phyloP scores from a whole-genome alignment of 129 eudicot species.

The Glebionis coronaria region DNA sequence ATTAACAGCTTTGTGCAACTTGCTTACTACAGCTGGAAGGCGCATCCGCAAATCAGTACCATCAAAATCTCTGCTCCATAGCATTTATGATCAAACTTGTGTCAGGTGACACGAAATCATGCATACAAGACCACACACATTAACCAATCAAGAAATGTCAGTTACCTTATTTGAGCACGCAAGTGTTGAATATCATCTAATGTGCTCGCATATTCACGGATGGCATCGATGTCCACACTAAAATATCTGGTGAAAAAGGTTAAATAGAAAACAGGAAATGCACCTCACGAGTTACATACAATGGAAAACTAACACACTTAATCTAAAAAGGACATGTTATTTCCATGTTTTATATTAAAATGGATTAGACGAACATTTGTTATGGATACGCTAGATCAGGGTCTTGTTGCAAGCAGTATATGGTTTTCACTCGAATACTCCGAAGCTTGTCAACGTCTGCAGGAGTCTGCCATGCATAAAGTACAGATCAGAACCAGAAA shows the following conservation, averaged over 20 bases:
- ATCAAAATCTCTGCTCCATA: constrained; percentile 83
- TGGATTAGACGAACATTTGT: neutral
- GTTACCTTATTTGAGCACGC: constrained; percentile 94
- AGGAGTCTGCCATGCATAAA: constrained; percentile 62
- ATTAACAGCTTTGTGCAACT: constrained; percentile 71
- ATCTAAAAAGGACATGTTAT: constrained; percentile 14
- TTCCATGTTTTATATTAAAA: neutral
- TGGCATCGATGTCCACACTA: constrained; percentile 78
- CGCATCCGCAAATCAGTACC: constrained; percentile 82
- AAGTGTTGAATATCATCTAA: constrained; percentile 75
- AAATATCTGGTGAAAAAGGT: constrained; percentile 58
- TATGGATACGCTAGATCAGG: constrained; percentile 97
- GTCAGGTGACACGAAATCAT: constrained; percentile 10
- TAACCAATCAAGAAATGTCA: constrained; percentile 1
- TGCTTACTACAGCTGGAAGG: constrained; percentile 95
- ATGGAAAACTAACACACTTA: neutral
- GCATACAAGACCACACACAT: constrained; percentile 2
- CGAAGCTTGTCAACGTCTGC: constrained; percentile 95
- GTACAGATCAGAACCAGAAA: constrained; percentile 15
- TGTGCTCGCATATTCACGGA: constrained; percentile 72
- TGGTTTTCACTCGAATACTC: constrained; percentile 70
- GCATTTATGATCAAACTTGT: constrained; percentile 8
- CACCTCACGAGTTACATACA: constrained; percentile 12
- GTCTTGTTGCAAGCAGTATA: constrained; percentile 89
- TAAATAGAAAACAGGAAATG: constrained; percentile 33